Conservation (phyloP, 2,329 filamentous ascomycete species). For the Lachnellula cervina region DNA sequence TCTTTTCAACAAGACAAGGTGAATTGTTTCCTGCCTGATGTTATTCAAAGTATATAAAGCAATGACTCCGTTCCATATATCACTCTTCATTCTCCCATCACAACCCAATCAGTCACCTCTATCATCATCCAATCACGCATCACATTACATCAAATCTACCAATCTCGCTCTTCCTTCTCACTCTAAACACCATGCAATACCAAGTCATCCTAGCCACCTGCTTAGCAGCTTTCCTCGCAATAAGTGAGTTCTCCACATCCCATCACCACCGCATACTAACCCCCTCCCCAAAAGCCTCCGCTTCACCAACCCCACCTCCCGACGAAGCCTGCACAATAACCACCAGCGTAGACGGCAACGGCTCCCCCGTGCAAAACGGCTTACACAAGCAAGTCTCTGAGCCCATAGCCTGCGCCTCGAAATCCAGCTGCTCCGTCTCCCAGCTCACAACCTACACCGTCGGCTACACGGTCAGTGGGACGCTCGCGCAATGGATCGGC, state of each 20-base stretch:
- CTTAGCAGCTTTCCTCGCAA: not conserved
- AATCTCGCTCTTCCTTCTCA: not conserved
- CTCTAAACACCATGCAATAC: not conserved
- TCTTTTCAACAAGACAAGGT: no score
- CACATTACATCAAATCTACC: not conserved
- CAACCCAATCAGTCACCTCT: no score
- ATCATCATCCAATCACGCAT: not conserved
- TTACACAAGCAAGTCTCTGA: not conserved
- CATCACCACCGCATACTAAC: not conserved
- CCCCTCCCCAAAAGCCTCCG: not conserved
- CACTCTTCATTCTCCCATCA: no score
- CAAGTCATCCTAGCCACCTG: not conserved
- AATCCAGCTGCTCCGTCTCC: not conserved
- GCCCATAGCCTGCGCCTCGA: not conserved
- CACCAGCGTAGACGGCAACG: not conserved
- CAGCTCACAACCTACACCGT: not conserved
- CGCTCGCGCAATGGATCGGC: not conserved
- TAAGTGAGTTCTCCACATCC: not conserved
- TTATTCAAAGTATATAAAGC: no score
- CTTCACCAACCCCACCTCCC: not conserved
- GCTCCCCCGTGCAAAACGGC: not conserved
- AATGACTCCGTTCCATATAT: no score
- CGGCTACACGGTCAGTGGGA: not conserved
- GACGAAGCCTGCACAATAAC: not conserved
- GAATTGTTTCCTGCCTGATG: no score